These are phyloP conservation scores for Sequoiadendron giganteum DNA, from an alignment of 75 land plant genomes.

Conservation along the genomic window DNA sequence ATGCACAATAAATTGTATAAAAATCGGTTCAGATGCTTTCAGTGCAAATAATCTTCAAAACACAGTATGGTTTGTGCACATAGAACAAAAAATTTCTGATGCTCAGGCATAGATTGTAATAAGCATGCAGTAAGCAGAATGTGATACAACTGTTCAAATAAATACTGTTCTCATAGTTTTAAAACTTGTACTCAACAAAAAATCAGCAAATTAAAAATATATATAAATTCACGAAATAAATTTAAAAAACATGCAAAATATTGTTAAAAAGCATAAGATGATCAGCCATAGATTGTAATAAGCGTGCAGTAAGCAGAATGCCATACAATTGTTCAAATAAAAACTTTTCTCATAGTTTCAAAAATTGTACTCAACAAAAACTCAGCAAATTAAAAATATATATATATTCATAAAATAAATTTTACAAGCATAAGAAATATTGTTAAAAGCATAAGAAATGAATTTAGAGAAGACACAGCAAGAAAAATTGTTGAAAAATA, in stretches of 20 bases:
- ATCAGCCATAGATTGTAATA: background rate
- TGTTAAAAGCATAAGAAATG: no score
- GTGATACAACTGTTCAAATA: background rate
- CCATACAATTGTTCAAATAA: background rate
- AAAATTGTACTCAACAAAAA: no score
- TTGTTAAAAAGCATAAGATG: background rate
- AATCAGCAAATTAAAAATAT: no score
- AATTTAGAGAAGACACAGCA: no score
- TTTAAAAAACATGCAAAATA: no score
- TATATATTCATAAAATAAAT: no score
- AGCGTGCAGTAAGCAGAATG: background rate
- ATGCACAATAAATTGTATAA: constrained; percentile 1
- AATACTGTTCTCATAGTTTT: background rate
- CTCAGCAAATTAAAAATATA: no score
- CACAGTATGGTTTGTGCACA: background rate
- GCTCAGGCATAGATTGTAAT: background rate
- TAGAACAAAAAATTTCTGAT: background rate
- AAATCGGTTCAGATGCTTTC: background rate
- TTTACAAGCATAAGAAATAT: no score
- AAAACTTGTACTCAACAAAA: no score
- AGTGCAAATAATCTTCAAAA: background rate
- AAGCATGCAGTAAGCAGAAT: background rate
- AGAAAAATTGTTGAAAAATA: background rate
- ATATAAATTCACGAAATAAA: no score
- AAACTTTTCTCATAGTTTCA: background rate